Percentiles rank a stretch among this genome's conserved stretches.
Evolutionary conservation across 2,329 filamentous ascomycete species (phyloP).

Genomic region (Xylaria sp.): DNA sequence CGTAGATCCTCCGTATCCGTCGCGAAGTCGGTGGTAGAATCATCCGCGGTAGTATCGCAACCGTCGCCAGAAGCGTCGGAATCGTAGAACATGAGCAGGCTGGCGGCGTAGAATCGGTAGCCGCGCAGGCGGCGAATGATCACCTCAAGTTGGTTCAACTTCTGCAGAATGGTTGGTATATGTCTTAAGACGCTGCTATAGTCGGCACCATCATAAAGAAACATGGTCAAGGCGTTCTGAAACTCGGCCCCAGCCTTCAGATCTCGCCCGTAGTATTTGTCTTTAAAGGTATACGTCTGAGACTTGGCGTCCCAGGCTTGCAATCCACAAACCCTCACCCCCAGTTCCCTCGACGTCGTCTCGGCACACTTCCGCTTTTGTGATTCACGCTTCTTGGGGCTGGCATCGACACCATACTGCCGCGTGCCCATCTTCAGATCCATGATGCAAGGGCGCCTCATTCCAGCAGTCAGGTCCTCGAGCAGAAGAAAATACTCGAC

Average conservation of each 20-base stretch:
- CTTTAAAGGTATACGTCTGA: slow-evolving; percentile 88
- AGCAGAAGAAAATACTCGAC: slow-evolving; percentile 92
- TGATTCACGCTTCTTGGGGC: slow-evolving; percentile 87
- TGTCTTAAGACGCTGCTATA: slow-evolving; percentile 79
- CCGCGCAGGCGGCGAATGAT: slow-evolving; percentile 80
- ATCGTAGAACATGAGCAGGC: slow-evolving; percentile 93
- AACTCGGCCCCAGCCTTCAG: slow-evolving; percentile 88
- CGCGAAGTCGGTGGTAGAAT: slow-evolving; percentile 61
- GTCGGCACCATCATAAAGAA: slow-evolving; percentile 87
- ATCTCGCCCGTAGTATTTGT: slow-evolving; percentile 94
- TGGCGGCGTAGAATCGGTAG: slow-evolving; percentile 95
- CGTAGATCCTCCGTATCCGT: slow-evolving; percentile 61
- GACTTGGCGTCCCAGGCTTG: slow-evolving; percentile 91
- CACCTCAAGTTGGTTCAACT: slow-evolving; percentile 78
- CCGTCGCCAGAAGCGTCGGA: slow-evolving; percentile 66
- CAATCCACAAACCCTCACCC: slow-evolving; percentile 91
- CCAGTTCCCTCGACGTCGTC: slow-evolving; percentile 88
- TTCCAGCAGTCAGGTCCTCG: slow-evolving; percentile 93
- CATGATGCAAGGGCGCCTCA: slow-evolving; percentile 95
- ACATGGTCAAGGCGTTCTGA: slow-evolving; percentile 82
- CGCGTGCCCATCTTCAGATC: slow-evolving; percentile 98
- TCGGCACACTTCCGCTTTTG: slow-evolving; percentile 90
- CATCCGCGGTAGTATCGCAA: slow-evolving; percentile 55
- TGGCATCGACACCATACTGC: slow-evolving; percentile 92
- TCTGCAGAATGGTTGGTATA: slow-evolving; percentile 84